Percentiles rank a stretch among this genome's conserved stretches.
These are phyloP conservation scores for Niebla homalea DNA, from an alignment of 495 filamentous ascomycete genomes.

Conservation along the genomic window DNA sequence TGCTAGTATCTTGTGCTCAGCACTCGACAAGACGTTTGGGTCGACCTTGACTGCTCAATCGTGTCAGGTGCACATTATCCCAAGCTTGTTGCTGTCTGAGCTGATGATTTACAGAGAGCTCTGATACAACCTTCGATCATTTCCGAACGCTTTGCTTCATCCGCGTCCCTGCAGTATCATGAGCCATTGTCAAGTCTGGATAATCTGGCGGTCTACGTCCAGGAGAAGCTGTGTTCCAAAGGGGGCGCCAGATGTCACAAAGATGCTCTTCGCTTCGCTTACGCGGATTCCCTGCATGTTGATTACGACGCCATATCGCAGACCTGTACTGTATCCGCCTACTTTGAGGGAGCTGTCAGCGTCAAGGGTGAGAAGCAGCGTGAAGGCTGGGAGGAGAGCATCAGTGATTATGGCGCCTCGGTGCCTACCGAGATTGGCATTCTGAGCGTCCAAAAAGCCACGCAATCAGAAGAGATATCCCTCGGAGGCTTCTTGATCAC, in stretches of 20 bases:
- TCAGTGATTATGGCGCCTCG: constrained; percentile 22
- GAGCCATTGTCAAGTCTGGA: constrained; percentile 42
- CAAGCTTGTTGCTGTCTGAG: constrained; percentile 1
- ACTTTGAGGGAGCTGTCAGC: constrained; percentile 12
- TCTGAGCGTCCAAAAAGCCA: constrained; percentile 50
- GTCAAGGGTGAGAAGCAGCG: constrained; percentile 1
- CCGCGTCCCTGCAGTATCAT: constrained; percentile 57
- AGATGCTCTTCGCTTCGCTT: constrained; percentile 24
- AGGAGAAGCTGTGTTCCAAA: constrained; percentile 39
- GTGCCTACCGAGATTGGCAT: constrained; percentile 68
- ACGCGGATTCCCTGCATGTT: constrained; percentile 57
- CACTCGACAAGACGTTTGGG: constrained; percentile 50
- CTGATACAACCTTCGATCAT: constrained; percentile 53
- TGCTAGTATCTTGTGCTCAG: constrained; percentile 46
- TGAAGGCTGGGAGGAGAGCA: constrained; percentile 35
- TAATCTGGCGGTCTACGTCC: constrained; percentile 43
- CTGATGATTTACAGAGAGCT: constrained; percentile 35
- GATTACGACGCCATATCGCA: constrained; percentile 64
- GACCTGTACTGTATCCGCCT: constrained; percentile 41
- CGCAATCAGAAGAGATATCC: constrained; percentile 56
- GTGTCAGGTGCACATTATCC: constrained; percentile 27
- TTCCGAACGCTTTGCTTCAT: constrained; percentile 50
- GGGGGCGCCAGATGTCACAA: constrained; percentile 26
- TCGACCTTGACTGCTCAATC: constrained; percentile 27
- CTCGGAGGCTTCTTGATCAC: constrained; percentile 70